Conservation (phyloP, 148 eudicot genomes). For the Rhododendron ferrugineum region DNA sequence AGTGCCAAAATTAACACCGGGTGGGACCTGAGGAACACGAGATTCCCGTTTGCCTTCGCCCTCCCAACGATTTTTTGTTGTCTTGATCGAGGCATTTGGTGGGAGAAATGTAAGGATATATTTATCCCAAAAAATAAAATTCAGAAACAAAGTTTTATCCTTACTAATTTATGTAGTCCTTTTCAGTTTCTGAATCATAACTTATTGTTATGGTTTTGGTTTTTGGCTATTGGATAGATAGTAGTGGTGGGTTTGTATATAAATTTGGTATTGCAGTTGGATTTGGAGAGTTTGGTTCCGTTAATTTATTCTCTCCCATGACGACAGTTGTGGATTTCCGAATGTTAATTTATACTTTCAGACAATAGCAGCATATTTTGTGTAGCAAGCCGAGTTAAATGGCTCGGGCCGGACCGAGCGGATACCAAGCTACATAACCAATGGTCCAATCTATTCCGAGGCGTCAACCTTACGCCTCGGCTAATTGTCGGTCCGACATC, state of each 20-base stretch:
- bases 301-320: no score
- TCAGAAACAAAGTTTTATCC: conserved; percentile 1
- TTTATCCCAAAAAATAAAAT: conserved; percentile 18
- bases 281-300: no score
- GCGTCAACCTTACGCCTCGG: no score
- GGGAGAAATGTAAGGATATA: conserved; percentile 28
- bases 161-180: conserved; percentile 4
- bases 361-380: no score
- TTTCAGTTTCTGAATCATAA: conserved; percentile 9
- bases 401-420: no score
- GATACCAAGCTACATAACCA: no score
- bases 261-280: no score
- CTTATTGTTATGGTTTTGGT: conserved; percentile 22
- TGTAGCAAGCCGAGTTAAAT: no score
- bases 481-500: no score
- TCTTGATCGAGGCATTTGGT: conserved; percentile 35
- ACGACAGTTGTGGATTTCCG: no score
- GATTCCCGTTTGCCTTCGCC: conserved; percentile 61
- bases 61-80: conserved; percentile 55
- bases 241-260: conserved; percentile 26
- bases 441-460: no score
- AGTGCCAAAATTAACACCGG: conserved; percentile 72
- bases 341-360: no score
- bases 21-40: conserved; percentile 73
- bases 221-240: conserved; percentile 1